Base-by-base conservation (phyloP, 441 rosid species). In the Gossypium davidsonii region DNA sequence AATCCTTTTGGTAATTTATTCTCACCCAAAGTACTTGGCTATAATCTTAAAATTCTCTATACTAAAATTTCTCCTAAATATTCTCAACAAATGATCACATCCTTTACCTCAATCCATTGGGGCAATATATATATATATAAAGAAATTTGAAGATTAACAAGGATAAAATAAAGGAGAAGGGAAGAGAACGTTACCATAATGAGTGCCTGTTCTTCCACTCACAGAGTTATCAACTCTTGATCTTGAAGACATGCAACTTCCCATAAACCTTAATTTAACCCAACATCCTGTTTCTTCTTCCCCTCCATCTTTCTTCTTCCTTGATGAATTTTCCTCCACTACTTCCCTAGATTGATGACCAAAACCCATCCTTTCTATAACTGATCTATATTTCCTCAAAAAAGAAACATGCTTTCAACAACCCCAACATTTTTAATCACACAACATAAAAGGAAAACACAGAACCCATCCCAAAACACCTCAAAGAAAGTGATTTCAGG, bases 191-290 rank as follows among this genome's bases (percentile, higher is more conserved):
- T 84, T 86, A 87, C 91, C 90, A 79, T 82, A 79, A 66, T 81
- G 83, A 69, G 87, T 68, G 73, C 75, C 68, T 7, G 85, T 81
- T 59, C 83, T 78, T 63, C 97, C 91, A 82, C 95, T 90, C 69
- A 85, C 52, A 63, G 98, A 89, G 83, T 81, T 88, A 80, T 94
- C 95, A 76, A 94, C 97, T 79, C 89, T 94, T 83, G 98, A 94
- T 86, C 97, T 94, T 67, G 94, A 89, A 81, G 95, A 86, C 88
- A 92, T 84, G 84, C 98, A 94, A 39, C 91, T 77, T 62, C 82
- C 86, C 72, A 89, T 72, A 57, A 82, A 80, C 78, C 85, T 84
- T 59, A 94, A 79, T 76, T 81, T 88, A 78, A 83, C 76, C 92
- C 97, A 92, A 78, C 92, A 92, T 69, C 75, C 68, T 7, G 85